phyloP scores from a whole-genome alignment of 306 rosid species.

The Castanospermum australe region DNA sequence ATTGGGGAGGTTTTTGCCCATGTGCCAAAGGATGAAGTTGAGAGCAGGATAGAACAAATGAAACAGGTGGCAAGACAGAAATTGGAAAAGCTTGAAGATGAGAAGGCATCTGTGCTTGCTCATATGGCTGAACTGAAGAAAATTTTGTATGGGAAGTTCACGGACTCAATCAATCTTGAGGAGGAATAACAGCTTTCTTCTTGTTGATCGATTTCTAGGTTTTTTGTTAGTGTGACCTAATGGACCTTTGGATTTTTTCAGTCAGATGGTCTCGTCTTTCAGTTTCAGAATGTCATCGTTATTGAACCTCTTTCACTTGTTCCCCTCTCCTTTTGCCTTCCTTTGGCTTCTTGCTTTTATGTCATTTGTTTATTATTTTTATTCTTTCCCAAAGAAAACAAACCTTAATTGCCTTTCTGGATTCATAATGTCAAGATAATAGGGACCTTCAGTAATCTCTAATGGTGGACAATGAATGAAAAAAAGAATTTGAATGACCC shows the following conservation, averaged over 20 bases:
- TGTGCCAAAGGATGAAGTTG: conserved; percentile 69
- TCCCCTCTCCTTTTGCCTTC: background rate
- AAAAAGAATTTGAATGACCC: background rate
- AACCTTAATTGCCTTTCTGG: background rate
- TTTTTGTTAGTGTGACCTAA: background rate
- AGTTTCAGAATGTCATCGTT: background rate
- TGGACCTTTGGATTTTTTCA: background rate
- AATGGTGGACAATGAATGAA: background rate
- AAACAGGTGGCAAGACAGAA: conserved; percentile 50
- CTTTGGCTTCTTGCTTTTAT: background rate
- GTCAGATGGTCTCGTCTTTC: background rate
- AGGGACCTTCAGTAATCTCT: background rate
- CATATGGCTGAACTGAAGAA: conserved; percentile 66
- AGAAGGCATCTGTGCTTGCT: conserved; percentile 55
- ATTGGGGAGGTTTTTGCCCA: conserved; percentile 76
- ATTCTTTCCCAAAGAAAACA: background rate
- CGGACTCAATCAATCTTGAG: conserved; percentile 81
- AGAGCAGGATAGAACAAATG: conserved; percentile 58
- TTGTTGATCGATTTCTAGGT: background rate
- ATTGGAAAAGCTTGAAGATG: conserved; percentile 54
- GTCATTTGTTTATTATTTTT: background rate
- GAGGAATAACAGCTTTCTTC: conserved; percentile 43
- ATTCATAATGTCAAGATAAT: background rate
- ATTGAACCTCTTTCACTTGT: background rate
- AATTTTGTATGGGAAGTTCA: conserved; percentile 67